Base-by-base conservation (phyloP, 352 stramenopile genomes). In the Elongisporangium senticosum region DNA sequence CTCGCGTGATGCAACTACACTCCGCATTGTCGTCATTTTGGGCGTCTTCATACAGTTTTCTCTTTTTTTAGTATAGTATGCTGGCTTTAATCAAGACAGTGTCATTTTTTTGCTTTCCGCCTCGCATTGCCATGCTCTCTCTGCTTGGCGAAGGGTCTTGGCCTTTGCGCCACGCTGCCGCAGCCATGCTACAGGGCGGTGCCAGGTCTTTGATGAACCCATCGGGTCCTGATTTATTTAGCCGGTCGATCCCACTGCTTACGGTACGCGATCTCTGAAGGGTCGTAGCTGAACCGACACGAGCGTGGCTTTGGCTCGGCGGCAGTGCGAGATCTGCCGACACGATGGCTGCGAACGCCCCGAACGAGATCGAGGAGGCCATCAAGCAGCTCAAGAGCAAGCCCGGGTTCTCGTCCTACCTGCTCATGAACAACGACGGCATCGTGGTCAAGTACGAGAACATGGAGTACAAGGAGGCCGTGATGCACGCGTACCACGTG, bases 361-460 rank as follows among this genome's bases (percentile, higher is more conserved):
- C 80, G 24, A 97, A 96, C 57, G 89, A 97, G 73, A 90, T 97
- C 51, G 90, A 97, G 62, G 89, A 97, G 67, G 83, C 87, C 54
- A 90, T 96, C 64, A 95, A 96, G 69, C 84, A 95, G 63, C 79
- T 97, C 66, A 97, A 97, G 74, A 87, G 71, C 67, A 96, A 95
- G 69, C 68, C 82, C 17, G 90, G 88, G 53, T 96, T 97, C 65
- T 78, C 77, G 56, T 82, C 81, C 51, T 97, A 96, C 68, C 77
- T 97, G 43, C 77, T 97, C 64, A 95, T 96, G 80, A 97, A 93
- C 79, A 97, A 97, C 63, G 89, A 97, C 62, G 90, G 90, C 56
- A 96, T 97, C 61, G 86, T 97, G 14, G 90, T 97, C 74, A 93
- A 95, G 72, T 95, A 92, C 73, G 87, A 96, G 65, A 91, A 97